phyloP scores from a whole-genome alignment of 768 basidiomycete species.

The Phaeolepiota aurea region DNA sequence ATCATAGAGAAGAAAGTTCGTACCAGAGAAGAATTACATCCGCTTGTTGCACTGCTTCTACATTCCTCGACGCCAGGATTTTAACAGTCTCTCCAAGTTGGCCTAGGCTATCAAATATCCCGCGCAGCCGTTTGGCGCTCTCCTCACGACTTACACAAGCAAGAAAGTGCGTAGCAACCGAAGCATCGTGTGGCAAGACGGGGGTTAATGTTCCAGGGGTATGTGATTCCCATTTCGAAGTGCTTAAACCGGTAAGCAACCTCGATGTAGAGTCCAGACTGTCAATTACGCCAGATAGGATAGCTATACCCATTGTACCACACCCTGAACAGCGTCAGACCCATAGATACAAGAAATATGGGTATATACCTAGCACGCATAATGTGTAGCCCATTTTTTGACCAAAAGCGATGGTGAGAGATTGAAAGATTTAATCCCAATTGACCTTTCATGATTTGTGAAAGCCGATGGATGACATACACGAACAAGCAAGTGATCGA shows the following conservation, averaged over 20 bases:
- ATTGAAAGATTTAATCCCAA: too few species aligned
- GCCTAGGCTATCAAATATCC: slow-evolving; percentile 51
- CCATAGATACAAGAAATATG: slow-evolving; percentile 3
- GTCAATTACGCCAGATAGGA: slow-evolving; percentile 86
- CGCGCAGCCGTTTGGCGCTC: slow-evolving; percentile 57
- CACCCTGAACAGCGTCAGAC: slow-evolving; percentile 53
- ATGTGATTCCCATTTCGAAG: slow-evolving; percentile 57
- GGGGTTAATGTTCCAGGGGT: slow-evolving; percentile 74
- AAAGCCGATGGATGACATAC: too few species aligned
- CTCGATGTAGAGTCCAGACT: slow-evolving; percentile 51
- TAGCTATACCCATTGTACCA: slow-evolving; percentile 96
- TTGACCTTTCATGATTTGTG: too few species aligned
- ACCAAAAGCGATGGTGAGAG: not conserved
- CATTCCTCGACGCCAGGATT: slow-evolving; percentile 61
- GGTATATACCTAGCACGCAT: slow-evolving; percentile 63
- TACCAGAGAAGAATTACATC: slow-evolving; percentile 90
- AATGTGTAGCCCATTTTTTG: slow-evolving; percentile 82
- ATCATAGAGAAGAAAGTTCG: slow-evolving; percentile 11
- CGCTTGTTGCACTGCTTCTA: slow-evolving; percentile 59
- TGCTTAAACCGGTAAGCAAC: slow-evolving; percentile 11
- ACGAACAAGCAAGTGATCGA: too few species aligned
- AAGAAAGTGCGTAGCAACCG: slow-evolving; percentile 71
- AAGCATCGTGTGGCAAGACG: slow-evolving; percentile 48
- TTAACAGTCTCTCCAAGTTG: slow-evolving; percentile 60
- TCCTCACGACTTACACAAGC: slow-evolving; percentile 82